Base-by-base conservation (phyloP, 2,329 filamentous ascomycete species). In the Chlorencoelia australis region DNA sequence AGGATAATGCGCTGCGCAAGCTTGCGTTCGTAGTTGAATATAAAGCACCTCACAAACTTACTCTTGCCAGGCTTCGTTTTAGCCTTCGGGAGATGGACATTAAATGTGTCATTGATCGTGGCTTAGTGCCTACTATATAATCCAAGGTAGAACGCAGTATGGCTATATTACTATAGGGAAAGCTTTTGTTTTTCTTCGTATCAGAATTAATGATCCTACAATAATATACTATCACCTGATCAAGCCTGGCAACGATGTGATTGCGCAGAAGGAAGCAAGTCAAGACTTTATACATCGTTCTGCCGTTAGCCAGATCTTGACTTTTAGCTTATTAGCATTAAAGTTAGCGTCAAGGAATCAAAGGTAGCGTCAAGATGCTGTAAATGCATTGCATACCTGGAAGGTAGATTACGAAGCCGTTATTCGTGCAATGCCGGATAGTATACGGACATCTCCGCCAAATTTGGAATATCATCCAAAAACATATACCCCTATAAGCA, bases 31-130 rank as follows among this genome's bases (percentile, higher is more conserved):
- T 28, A 3, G 14, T 31, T 9, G 35, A 37, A 37, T 31, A 37
- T 16, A 37, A 37, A 37, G 27, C 35, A 3, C 35, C 35, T 24
- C 35, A 37, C 15, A 31, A 31, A 9, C 28, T 37, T 15, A 31
- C 3, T 11, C 18, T 31, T 7, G 20, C 17, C 9, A 11, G 25
- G 21, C 20, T 36, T 24, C 16, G 9, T 5, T 13, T 10, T 14
- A 15, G 35, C 6, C 35, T 37, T 11, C 20, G 20, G 8, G 20
- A 37, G 19, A 37, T 37, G 28, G 26, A 37, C 6, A 2, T 37
- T 8, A 25, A 37, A 22, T 7, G 15, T 10, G 5, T 37, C 3
- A 14, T 31, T 7, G 20, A 31, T 18, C 2, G 4, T 14, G 2
- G 7, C 15, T 4, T 2, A n/a, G 7, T 6, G 2, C 30, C n/a